These are phyloP conservation scores for Lentinula edodes DNA, from an alignment of 768 basidiomycete species.

Conservation along the genomic window DNA sequence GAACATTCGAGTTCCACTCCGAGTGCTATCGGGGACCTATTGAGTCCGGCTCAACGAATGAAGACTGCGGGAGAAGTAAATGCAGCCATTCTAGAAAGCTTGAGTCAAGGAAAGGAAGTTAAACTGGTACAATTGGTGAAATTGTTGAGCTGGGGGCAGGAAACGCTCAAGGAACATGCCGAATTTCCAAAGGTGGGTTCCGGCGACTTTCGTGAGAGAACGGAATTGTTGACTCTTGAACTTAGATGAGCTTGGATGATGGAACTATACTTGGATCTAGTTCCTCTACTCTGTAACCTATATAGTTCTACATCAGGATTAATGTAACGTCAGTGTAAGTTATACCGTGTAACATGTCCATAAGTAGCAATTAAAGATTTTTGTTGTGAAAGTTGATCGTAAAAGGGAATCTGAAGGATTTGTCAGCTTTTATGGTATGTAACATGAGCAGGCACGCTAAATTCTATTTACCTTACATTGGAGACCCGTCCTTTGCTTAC, in stretches of 20 bases:
- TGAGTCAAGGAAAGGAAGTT: conserved; percentile 90
- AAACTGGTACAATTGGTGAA: conserved; percentile 81
- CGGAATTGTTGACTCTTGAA: conserved; percentile 2
- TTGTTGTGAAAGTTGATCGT: background rate
- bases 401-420: background rate
- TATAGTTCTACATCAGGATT: background rate
- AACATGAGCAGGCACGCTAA: background rate
- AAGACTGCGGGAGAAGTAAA: conserved; percentile 97
- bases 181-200: conserved; percentile 53
- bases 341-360: no score
- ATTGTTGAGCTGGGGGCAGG: conserved; percentile 86
- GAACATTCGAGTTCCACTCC: conserved; percentile 60
- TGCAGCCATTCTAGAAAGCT: conserved; percentile 86
- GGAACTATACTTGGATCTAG: conserved; percentile 14
- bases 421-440: background rate
- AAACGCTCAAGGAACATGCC: conserved; percentile 65
- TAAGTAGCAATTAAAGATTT: no score
- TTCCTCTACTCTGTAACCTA: background rate
- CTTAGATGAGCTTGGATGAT: conserved; percentile 7
- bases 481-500: background rate
- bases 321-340: background rate
- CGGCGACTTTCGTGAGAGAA: conserved; percentile 10
- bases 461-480: background rate
- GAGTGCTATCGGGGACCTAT: conserved; percentile 64
- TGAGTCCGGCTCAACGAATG: conserved; percentile 84